These are phyloP conservation scores for Chytriomyces sp. DNA, from an alignment of 192 early-diverging fungal species.

Conservation along the genomic window DNA sequence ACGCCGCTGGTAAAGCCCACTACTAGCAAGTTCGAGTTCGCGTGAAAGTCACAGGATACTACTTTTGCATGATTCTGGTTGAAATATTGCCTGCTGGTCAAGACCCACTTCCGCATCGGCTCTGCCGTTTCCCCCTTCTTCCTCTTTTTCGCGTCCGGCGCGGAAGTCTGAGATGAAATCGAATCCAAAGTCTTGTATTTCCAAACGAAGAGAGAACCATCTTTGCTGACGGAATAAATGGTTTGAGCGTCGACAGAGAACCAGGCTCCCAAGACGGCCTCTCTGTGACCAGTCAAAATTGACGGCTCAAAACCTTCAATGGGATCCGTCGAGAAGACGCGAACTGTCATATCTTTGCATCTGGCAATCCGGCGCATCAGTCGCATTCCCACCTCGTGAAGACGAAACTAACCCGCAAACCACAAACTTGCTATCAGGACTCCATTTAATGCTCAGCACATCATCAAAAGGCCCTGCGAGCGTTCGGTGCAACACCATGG, in stretches of 20 bases:
- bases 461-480: slow-evolving; percentile 85
- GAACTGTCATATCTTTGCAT: slow-evolving; percentile 85
- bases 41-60: slow-evolving; percentile 76
- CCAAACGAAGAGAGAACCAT: slow-evolving; percentile 90
- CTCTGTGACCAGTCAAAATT: slow-evolving; percentile 82
- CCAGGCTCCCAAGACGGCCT: slow-evolving; percentile 83
- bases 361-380: no score
- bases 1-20: slow-evolving; percentile 92
- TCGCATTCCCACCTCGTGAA: no score
- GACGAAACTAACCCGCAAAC: no score
- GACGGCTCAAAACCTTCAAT: slow-evolving; percentile 72
- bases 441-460: slow-evolving; percentile 82
- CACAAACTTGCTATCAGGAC: slow-evolving; percentile 76
- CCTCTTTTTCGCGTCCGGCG: slow-evolving; percentile 48
- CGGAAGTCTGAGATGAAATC: not conserved
- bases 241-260: slow-evolving; percentile 67
- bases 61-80: slow-evolving; percentile 78
- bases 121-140: slow-evolving; percentile 46
- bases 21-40: slow-evolving; percentile 70
- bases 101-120: slow-evolving; percentile 6
- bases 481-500: slow-evolving; percentile 81
- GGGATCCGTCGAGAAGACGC: slow-evolving; percentile 72
- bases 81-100: slow-evolving; percentile 69
- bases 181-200: slow-evolving; percentile 35
- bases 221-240: slow-evolving; percentile 85